Percentiles rank a stretch among this genome's conserved stretches.
phyloP scores from a whole-genome alignment of 768 basidiomycete genomes.

The Xerocomus brunneocitrinus region DNA sequence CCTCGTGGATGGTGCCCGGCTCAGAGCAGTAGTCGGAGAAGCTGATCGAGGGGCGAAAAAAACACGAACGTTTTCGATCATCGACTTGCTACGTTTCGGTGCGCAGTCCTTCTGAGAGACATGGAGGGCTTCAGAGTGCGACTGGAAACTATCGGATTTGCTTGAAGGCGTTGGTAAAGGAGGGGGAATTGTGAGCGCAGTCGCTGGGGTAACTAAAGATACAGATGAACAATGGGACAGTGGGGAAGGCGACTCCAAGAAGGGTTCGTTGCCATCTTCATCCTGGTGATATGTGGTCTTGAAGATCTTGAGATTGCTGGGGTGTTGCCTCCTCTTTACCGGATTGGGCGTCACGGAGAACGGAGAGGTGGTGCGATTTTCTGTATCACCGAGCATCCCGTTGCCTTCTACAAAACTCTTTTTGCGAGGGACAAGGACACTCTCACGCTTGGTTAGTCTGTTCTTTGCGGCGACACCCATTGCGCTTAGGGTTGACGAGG shows the following conservation, averaged over 20 bases:
- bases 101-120: constrained; percentile 19
- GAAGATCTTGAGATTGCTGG: constrained; percentile 28
- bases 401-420: constrained; percentile 41
- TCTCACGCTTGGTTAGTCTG: constrained; percentile 63
- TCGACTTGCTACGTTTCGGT: constrained; percentile 46
- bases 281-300: constrained; percentile 21
- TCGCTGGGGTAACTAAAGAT: constrained; percentile 24
- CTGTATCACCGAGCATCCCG: constrained; percentile 14
- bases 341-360: constrained; percentile 9
- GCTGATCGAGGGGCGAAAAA: constrained; percentile 50
- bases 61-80: constrained; percentile 59
- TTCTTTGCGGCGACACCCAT: constrained; percentile 52
- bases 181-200: constrained; percentile 16
- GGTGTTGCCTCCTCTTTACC: constrained; percentile 19
- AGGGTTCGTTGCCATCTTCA: constrained; percentile 19
- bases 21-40: constrained; percentile 35
- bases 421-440: constrained; percentile 59
- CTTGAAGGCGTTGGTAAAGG: constrained; percentile 12
- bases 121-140: constrained; percentile 28
- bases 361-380: constrained; percentile 4
- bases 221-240: constrained; percentile 37
- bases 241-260: constrained; percentile 35
- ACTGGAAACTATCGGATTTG: constrained; percentile 13
- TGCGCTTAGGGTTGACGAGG: constrained; percentile 52
- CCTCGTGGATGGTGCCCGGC: constrained; percentile 23